phyloP scores from a whole-genome alignment of 768 basidiomycete genomes.

The Boletus speciosus region DNA sequence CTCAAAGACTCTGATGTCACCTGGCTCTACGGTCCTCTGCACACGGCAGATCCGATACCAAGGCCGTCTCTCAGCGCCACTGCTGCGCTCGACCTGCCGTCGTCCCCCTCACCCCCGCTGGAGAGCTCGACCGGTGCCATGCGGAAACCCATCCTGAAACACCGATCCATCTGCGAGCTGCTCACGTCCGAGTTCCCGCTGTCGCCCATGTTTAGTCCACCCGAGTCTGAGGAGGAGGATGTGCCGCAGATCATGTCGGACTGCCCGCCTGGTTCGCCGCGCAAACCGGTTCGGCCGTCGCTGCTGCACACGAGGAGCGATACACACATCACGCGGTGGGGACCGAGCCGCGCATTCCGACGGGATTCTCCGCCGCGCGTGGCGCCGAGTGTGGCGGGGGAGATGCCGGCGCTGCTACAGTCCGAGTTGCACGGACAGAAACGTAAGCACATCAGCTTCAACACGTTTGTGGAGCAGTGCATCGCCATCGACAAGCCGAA shows the following conservation, averaged over 20 bases:
- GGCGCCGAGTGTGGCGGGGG: background rate
- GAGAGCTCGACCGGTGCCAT: slow-evolving; percentile 22
- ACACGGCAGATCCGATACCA: slow-evolving; percentile 81
- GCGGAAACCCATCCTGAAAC: slow-evolving; percentile 91
- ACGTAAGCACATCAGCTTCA: slow-evolving; percentile 94
- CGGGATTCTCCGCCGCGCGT: slow-evolving; percentile 74
- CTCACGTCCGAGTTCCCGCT: slow-evolving; percentile 70
- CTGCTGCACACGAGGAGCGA: slow-evolving; percentile 86
- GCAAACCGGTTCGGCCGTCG: slow-evolving; percentile 41
- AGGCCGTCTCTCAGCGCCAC: slow-evolving; percentile 36
- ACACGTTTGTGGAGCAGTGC: slow-evolving; percentile 95
- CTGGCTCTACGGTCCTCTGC: slow-evolving; percentile 96
- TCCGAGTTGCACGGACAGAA: slow-evolving; percentile 35
- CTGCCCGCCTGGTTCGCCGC: slow-evolving; percentile 10
- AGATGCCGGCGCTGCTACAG: slow-evolving; percentile 14
- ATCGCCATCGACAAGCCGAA: slow-evolving; percentile 84
- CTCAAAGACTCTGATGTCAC: slow-evolving; percentile 99
- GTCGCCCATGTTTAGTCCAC: slow-evolving; percentile 59
- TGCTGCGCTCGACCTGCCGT: slow-evolving; percentile 37
- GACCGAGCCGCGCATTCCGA: slow-evolving; percentile 43
- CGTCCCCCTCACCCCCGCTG: slow-evolving; percentile 29
- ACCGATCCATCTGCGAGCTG: slow-evolving; percentile 87
- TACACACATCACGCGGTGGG: slow-evolving; percentile 67
- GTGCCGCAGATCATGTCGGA: slow-evolving; percentile 17
- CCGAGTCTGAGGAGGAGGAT: slow-evolving; percentile 51